phyloP scores from a whole-genome alignment of 345 rosid genomes.

The Cardamine resedifolia region DNA sequence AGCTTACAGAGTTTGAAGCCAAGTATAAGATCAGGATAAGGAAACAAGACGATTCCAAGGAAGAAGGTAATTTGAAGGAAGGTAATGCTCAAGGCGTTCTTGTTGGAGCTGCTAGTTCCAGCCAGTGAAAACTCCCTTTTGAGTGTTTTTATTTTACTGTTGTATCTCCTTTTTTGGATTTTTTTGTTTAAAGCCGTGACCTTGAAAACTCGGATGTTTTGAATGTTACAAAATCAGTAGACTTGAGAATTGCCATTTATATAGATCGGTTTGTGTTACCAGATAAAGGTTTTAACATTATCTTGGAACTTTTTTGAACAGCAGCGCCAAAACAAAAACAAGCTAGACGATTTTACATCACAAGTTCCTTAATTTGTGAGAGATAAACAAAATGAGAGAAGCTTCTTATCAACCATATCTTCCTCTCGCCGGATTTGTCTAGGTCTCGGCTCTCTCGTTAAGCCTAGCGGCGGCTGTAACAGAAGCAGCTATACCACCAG shows the following conservation, averaged over 20 bases:
- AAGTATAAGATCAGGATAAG: constrained; percentile 85
- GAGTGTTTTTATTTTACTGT: neutral
- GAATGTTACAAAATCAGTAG: constrained; percentile 25
- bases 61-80: constrained; percentile 48
- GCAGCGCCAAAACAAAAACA: constrained; percentile 48
- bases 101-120: constrained; percentile 80
- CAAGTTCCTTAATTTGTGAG: constrained; percentile 28
- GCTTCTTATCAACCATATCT: constrained; percentile 18
- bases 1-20: constrained; percentile 72
- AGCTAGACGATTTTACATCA: constrained; percentile 37
- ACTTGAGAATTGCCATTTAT: constrained; percentile 17
- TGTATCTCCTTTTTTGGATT: constrained; percentile 5
- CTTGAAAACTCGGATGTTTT: neutral
- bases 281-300: neutral
- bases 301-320: neutral
- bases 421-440: neutral
- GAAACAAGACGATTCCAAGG: constrained; percentile 43
- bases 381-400: constrained; percentile 39
- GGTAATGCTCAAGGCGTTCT: constrained; percentile 96
- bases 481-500: constrained; percentile 69
- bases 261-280: constrained; percentile 23
- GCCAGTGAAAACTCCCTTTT: constrained; percentile 30
- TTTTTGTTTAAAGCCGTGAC: neutral
- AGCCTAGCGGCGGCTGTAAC: constrained; percentile 69
- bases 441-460: constrained; percentile 43